Base-by-base conservation (phyloP, 2,329 filamentous ascomycete species). In the Neofusicoccum umdonicola region DNA sequence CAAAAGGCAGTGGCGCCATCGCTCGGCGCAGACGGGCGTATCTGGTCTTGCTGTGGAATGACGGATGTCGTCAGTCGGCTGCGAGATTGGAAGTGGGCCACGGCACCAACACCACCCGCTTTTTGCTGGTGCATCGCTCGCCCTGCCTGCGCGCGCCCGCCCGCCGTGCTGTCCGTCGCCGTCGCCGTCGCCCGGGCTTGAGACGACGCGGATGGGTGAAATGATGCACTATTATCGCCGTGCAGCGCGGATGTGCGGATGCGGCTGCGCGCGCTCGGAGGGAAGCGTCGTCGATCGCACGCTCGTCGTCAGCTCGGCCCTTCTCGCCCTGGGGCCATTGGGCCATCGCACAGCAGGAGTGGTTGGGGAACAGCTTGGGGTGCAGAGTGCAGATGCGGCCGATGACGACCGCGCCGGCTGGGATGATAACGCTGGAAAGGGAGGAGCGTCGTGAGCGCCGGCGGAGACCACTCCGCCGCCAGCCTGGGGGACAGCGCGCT, bases 211-310 rank as follows among this genome's bases (percentile, higher is more conserved):
- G 27, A 31, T 31, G 19, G 19, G 19, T 31, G 27, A 31, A 4
- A 4, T 4, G 27, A 31, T 31, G 27, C 27, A 31, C 27, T 31
- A 31, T 31, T 31, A 8, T 44, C 39, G 54, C 12, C 17, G 27
- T 31, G 52, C 52, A 42, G 37, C 22, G 54, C 41, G 54, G 41
- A 58, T 45, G 54, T 22, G 54, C 41, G 54, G 54, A 45, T 45
- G 54, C 54, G 41, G 54, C 54, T 58, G 54, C 48, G 15, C 47
- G 27, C 47, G 31, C 13, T 9, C 48, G 48, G 17, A 17, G 7
- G 31, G 12, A 12, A 2, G 27, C 11, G 39, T 39, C 37, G 51
- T 35, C 51, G 51, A 54, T 54, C 39, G 19, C 27, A 31, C 27
- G 52, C 5, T 22, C 9, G 13, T 45, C 15, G 54, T 58, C 41